Conservation (phyloP, 192 early-diverging fungal genomes). For the Coemansia sp. region DNA sequence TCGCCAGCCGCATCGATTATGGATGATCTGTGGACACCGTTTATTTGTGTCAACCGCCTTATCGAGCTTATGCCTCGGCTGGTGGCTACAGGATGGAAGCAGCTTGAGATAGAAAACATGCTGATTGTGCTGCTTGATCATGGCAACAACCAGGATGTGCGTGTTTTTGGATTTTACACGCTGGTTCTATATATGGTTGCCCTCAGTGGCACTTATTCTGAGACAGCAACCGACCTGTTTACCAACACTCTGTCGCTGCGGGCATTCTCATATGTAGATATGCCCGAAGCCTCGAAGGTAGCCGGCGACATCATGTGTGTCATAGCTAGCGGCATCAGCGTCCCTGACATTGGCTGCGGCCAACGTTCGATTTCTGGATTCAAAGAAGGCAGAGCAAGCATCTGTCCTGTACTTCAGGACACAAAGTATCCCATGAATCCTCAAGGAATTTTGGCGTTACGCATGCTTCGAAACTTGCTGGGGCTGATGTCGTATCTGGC, state of each 20-base stretch:
- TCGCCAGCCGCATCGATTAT: slow-evolving; percentile 22
- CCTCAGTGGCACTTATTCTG: slow-evolving; percentile 18
- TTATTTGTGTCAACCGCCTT: slow-evolving; percentile 21
- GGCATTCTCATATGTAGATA: slow-evolving; percentile 39
- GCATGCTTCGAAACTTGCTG: slow-evolving; percentile 29
- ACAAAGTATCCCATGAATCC: slow-evolving; percentile 30
- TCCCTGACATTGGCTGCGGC: slow-evolving; percentile 41
- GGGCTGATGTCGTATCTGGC: slow-evolving; percentile 19
- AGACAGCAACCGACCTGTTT: slow-evolving; percentile 30
- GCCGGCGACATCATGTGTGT: slow-evolving; percentile 42
- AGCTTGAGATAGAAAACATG: slow-evolving; percentile 43
- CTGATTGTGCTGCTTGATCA: slow-evolving; percentile 46
- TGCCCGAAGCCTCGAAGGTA: slow-evolving; percentile 33
- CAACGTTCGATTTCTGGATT: slow-evolving; percentile 41
- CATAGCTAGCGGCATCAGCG: slow-evolving; percentile 30
- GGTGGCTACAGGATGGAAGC: slow-evolving; percentile 34
- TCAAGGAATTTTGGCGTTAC: slow-evolving; percentile 37
- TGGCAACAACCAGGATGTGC: slow-evolving; percentile 47
- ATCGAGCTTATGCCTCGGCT: slow-evolving; percentile 36
- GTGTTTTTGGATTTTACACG: slow-evolving; percentile 29
- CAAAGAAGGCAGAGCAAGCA: slow-evolving; percentile 28
- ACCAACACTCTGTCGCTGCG: slow-evolving; percentile 37
- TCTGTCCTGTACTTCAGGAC: slow-evolving; percentile 46
- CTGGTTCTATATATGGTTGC: slow-evolving; percentile 34
- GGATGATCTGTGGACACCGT: slow-evolving; percentile 22